A percentile compares a stretch with the other conserved stretches of the same genome.
phyloP scores from a whole-genome alignment of 2,329 filamentous ascomycete species.

The Exophiala oligosperma region DNA sequence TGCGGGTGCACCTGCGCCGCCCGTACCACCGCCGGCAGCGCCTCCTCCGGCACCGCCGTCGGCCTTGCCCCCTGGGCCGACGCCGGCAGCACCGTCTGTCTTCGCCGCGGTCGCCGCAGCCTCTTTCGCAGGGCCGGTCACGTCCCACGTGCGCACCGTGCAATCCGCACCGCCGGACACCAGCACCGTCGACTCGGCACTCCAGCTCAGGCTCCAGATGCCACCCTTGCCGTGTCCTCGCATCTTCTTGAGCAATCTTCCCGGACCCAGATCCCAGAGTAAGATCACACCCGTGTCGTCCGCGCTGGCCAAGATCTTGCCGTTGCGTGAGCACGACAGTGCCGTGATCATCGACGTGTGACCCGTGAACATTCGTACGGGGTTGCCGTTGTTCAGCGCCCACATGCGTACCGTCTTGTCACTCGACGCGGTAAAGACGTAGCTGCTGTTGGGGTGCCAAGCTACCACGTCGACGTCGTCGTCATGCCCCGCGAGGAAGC shows the following conservation, averaged over 20 bases:
- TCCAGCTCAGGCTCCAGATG: slow-evolving; percentile 91
- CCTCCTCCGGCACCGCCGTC: not conserved
- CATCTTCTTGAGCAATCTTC: slow-evolving; percentile 84
- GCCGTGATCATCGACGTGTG: slow-evolving; percentile 86
- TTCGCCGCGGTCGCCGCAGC: slow-evolving; percentile 52
- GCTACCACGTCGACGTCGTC: slow-evolving; percentile 87
- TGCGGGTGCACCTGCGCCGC: slow-evolving; percentile 1
- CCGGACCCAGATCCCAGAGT: slow-evolving; percentile 90
- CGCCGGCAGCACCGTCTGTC: slow-evolving; percentile 5
- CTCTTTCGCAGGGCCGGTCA: slow-evolving; percentile 67
- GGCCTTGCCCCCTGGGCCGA: not conserved
- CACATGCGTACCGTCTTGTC: slow-evolving; percentile 98
- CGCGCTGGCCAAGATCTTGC: slow-evolving; percentile 86
- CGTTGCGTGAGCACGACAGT: slow-evolving; percentile 81
- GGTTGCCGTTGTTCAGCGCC: slow-evolving; percentile 83
- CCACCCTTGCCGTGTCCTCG: slow-evolving; percentile 91
- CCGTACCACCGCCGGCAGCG: not conserved
- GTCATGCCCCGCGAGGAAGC: slow-evolving; percentile 89
- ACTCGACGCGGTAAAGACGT: slow-evolving; percentile 88
- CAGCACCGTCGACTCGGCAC: slow-evolving; percentile 85
- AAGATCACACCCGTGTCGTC: slow-evolving; percentile 88
- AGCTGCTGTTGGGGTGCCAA: slow-evolving; percentile 93
- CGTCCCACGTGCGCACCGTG: slow-evolving; percentile 93
- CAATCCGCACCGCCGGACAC: slow-evolving; percentile 89
- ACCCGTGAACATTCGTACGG: slow-evolving; percentile 87